Base-by-base conservation (phyloP, 2,329 filamentous ascomycete genomes). In the Cryoendolithus antarcticus region DNA sequence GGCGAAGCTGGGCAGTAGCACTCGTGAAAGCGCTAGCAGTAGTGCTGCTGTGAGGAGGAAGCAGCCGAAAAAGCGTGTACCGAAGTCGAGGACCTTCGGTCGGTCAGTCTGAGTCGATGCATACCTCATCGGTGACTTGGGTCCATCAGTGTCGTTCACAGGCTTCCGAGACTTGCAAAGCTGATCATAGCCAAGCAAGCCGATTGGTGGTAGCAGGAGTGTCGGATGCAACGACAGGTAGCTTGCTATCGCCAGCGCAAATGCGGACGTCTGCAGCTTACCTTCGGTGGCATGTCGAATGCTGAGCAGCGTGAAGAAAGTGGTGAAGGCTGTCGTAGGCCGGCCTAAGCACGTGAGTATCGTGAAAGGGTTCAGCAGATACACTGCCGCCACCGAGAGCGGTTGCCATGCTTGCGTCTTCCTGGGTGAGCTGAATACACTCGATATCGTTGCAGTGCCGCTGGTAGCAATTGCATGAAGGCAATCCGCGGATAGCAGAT, bases 351-450 rank as follows among this genome's bases (percentile, higher is more conserved):
- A 96, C 11, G 86, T 88, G 33, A 86, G 77, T 44, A 98, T 76
- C 1, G 88, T 93, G 57, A 94, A 93, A 0, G 91, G 91, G 58
- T 93, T 96, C 65, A 96, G 89, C 2, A 98, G 74, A 57, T 85
- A 96, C 48, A 82, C 76, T 45, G 88, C 85, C 38, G 82, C 86
- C 48, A 95, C 74, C 2, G 81, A 74, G 41, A 78, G 67, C 21
- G 82, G 80, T 43, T 75, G 80, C 77, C 85, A 93, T 59, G 70
- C 71, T 56, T 82, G 79, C 37, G 77, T 70, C 49, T 80, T 80
- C 43, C 89, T 75, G 34, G 83, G 75, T 1, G 88, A 93, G n/a
- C 72, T 75, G 56, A 86, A 94, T 4, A 80, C 68, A 35, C 72
- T 77, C 35, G 85, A 82, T n/a, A 74, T 72, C 3, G 77, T 72